phyloP scores from a whole-genome alignment of 192 early-diverging fungal species.

The Chytriomyces sp. region DNA sequence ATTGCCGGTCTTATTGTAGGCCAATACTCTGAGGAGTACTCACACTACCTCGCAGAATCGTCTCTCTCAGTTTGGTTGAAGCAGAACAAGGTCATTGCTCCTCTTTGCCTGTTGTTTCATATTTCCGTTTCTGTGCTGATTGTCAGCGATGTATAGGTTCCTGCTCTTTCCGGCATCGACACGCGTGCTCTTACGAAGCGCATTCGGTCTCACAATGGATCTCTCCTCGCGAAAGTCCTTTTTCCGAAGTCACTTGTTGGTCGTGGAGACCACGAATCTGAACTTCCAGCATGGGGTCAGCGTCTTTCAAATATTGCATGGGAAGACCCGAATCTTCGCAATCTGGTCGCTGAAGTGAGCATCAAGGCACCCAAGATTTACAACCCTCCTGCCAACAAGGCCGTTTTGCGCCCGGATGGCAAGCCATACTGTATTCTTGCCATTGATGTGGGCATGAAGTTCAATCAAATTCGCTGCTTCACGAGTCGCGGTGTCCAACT shows the following conservation, averaged over 20 bases:
- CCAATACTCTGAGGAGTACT: conserved; percentile 87
- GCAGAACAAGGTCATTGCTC: conserved; percentile 65
- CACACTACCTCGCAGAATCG: conserved; percentile 87
- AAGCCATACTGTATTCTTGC: conserved; percentile 83
- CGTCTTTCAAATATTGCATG: conserved; percentile 83
- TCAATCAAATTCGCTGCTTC: conserved; percentile 99
- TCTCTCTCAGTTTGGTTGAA: conserved; percentile 90
- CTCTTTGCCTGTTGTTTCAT: not conserved
- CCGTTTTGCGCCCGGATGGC: conserved; percentile 53
- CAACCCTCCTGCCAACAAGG: conserved; percentile 61
- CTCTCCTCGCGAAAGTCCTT: conserved; percentile 87
- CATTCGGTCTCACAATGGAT: conserved; percentile 85
- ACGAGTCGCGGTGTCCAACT: conserved; percentile 92
- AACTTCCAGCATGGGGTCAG: conserved; percentile 23
- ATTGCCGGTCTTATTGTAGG: conserved; percentile 91
- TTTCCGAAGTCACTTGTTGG: conserved; percentile 68
- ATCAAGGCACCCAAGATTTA: conserved; percentile 79
- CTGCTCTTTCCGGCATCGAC: conserved; percentile 93
- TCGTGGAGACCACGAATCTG: conserved; percentile 3
- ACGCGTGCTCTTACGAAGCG: conserved; percentile 97
- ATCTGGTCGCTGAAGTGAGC: conserved; percentile 97
- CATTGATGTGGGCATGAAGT: conserved; percentile 99
- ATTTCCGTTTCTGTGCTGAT: not conserved
- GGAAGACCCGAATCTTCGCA: conserved; percentile 90
- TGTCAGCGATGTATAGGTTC: conserved; percentile 47